Evolutionary conservation across 768 basidiomycete genomes (phyloP), one percentile per base, ranked within the genome.

Genomic region (Tricholoma sp.): DNA sequence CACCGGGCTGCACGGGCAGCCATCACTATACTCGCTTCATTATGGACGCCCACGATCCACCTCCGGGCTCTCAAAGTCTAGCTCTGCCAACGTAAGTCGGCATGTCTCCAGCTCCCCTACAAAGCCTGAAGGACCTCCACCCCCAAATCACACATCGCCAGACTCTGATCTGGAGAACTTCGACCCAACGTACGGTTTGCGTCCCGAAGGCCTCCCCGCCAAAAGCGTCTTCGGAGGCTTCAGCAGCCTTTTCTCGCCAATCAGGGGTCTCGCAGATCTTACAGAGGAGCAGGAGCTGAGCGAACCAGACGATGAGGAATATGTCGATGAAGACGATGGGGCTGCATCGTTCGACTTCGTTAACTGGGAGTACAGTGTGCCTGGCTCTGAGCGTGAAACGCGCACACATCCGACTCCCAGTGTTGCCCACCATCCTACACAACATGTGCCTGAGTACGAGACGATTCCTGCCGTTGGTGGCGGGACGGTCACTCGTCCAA

Each of bases 141-240:
- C 32, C 16, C 18, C 68, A 12, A 43, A 19, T 7, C 16, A n/a
- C 27, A 4, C 53, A 19, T 67, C 70, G 0, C 64, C 66, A 8
- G 70, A 69, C 56, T 57, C 57, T 43, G 76, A 78, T 22, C 66
- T 94, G 31, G 94, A 97, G 72, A 86, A 90, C 59, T 97, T 91
- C 69, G 96, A 98, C 65, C 96, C 94, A 0, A 98, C 96, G 0
- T 98, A 99, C 66, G 96, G 96, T 14, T 76, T 98, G 11, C 87
- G 96, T 22, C 93, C 94, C 0, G 95, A 98, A 66, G 90, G 91
- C 1, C 76, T 96, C 1, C 94, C 94, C 0, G 80, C 82, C 1
- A 95, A 93, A 72, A 88, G 87, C 58, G 81, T 85, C 3, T 97
- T 95, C 69, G 78, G 80, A 46, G 82, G 82, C 6, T 94, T 97